Evolutionary conservation across 2,329 filamentous ascomycete species (phyloP).

Genomic region (Verticillium dahliae): DNA sequence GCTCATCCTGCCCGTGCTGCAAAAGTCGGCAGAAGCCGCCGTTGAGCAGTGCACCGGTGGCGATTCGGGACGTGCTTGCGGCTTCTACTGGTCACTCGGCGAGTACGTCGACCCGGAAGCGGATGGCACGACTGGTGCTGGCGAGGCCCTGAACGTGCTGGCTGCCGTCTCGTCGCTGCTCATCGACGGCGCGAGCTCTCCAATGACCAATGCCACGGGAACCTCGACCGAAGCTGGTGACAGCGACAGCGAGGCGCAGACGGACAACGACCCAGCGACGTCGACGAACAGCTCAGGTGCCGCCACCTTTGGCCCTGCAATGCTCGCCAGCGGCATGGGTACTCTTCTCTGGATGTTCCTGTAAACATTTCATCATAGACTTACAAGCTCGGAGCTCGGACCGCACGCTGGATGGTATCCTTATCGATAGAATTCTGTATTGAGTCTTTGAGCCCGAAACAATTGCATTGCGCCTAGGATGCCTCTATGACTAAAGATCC

Average conservation of each 20-base stretch:
- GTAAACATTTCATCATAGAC: too few relatives aligned
- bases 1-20: slow-evolving; percentile 50
- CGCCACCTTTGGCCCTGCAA: too few relatives aligned
- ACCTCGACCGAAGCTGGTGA: too few relatives aligned
- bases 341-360: slow-evolving; percentile 27
- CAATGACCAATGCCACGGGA: slow-evolving; percentile 40
- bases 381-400: too few relatives aligned
- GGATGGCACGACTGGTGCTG: slow-evolving; percentile 51
- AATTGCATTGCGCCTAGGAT: neutral
- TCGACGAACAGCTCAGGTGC: too few relatives aligned
- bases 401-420: slow-evolving; percentile 45
- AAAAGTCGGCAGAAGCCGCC: slow-evolving; percentile 51
- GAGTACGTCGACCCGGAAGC: slow-evolving; percentile 36
- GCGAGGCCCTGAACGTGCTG: slow-evolving; percentile 52
- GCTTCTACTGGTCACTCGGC: slow-evolving; percentile 53
- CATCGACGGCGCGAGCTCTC: slow-evolving; percentile 28
- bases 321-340: slow-evolving; percentile 25
- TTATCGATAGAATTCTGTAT: slow-evolving; percentile 23
- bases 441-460: neutral
- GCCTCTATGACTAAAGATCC: neutral
- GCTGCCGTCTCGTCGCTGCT: slow-evolving; percentile 40
- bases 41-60: slow-evolving; percentile 57
- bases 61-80: slow-evolving; percentile 49
- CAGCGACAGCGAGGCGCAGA: too few relatives aligned
- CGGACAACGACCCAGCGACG: too few relatives aligned